phyloP scores from a whole-genome alignment of 441 rosid genomes.

The Erodium texanum region DNA sequence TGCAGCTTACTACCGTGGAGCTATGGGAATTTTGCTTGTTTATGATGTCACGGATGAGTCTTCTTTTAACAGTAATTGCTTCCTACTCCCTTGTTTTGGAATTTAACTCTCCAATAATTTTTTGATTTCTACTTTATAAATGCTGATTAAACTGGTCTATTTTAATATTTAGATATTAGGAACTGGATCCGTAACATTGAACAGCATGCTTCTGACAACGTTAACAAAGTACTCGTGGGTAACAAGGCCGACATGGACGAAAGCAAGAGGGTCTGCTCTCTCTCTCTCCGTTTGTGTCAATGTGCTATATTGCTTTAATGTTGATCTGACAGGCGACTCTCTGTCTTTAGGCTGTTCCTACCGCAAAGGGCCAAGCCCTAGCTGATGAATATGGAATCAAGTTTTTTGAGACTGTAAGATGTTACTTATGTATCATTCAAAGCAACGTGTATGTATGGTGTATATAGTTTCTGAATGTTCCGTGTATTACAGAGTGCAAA shows the following conservation, averaged over 20 bases:
- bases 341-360: slow-evolving; percentile 57
- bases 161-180: slow-evolving; percentile 47
- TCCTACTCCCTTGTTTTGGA: slow-evolving; percentile 9
- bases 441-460: slow-evolving; percentile 28
- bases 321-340: background rate
- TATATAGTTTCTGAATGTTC: background rate
- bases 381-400: slow-evolving; percentile 91
- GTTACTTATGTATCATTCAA: slow-evolving; percentile 55
- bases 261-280: slow-evolving; percentile 56
- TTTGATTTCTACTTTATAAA: background rate
- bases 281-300: background rate
- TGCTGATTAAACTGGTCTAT: background rate
- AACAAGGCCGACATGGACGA: slow-evolving; percentile 93
- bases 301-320: background rate
- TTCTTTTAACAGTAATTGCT: slow-evolving; percentile 75
- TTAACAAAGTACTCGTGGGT: slow-evolving; percentile 77
- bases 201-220: slow-evolving; percentile 81
- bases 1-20: slow-evolving; percentile 89
- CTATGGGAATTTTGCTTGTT: slow-evolving; percentile 92
- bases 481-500: too few species aligned
- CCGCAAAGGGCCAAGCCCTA: slow-evolving; percentile 80
- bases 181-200: slow-evolving; percentile 86
- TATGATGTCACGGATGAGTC: slow-evolving; percentile 94
- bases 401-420: slow-evolving; percentile 74
- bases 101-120: too few species aligned